Conservation (phyloP, 1,284 basidiomycete species). For the Puccinia hordei region DNA sequence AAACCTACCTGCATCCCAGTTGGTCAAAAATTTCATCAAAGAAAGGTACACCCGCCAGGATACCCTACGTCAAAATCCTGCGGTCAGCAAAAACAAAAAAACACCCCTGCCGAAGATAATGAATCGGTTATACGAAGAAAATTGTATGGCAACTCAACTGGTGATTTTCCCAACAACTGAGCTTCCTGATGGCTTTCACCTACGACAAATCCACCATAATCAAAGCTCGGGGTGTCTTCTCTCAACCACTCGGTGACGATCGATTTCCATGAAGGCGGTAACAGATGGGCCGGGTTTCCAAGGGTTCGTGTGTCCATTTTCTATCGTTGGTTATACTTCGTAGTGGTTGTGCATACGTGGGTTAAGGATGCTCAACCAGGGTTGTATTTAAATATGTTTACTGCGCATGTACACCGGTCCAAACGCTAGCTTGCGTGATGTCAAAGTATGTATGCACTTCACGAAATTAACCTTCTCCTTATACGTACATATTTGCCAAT, state of each 20-base stretch:
- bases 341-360: no score
- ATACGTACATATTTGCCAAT: no score
- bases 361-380: no score
- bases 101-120: no score
- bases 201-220: conserved; percentile 96
- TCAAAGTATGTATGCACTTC: no score
- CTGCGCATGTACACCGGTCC: no score
- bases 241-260: conserved; percentile 80
- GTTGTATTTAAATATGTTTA: no score
- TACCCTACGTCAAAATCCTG: conserved; percentile 63
- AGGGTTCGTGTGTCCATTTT: background rate
- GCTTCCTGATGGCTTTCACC: conserved; percentile 85
- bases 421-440: no score
- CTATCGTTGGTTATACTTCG: background rate
- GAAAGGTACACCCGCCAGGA: conserved; percentile 93
- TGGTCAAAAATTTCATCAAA: conserved; percentile 90
- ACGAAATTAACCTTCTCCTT: no score
- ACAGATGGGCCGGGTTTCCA: conserved; percentile 65
- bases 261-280: conserved; percentile 86
- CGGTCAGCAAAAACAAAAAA: background rate
- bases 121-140: background rate
- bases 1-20: conserved; percentile 80
- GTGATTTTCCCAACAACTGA: conserved; percentile 80
- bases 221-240: conserved; percentile 94
- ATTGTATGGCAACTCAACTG: conserved; percentile 52